Conservation (phyloP, 23 red algal species). For the Gracilariopsis chorda region DNA sequence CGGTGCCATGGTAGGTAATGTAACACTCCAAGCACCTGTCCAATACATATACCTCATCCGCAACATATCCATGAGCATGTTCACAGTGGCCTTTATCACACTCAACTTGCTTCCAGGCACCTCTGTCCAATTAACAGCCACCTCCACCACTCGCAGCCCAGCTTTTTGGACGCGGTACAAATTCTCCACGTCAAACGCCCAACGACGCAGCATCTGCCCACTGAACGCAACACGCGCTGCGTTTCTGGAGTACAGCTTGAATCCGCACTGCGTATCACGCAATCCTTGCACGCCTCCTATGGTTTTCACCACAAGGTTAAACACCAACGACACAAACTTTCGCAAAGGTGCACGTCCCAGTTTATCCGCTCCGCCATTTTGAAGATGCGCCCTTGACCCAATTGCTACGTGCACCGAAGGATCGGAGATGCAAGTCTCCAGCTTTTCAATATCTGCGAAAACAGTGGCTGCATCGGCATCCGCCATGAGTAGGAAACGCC, state of each 20-base stretch:
- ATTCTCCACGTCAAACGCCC: slow-evolving; percentile 99
- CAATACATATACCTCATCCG: slow-evolving; percentile 78
- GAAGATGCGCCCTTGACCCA: slow-evolving; percentile 65
- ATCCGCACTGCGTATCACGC: slow-evolving; percentile 96
- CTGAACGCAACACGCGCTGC: slow-evolving; percentile 67
- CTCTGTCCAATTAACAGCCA: slow-evolving; percentile 90
- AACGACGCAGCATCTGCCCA: slow-evolving; percentile 71
- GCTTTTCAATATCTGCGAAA: slow-evolving; percentile 74
- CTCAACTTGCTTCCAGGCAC: slow-evolving; percentile 89
- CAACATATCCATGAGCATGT: slow-evolving; percentile 85
- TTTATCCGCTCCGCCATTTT: background rate
- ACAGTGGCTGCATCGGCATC: slow-evolving; percentile 96
- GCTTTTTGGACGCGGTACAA: slow-evolving; percentile 80
- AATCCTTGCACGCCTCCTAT: slow-evolving; percentile 83
- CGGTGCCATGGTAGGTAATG: slow-evolving; percentile 2
- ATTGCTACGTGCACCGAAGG: slow-evolving; percentile 48
- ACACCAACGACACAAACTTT: slow-evolving; percentile 70
- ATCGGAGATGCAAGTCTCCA: slow-evolving; percentile 38
- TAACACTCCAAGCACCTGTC: slow-evolving; percentile 71
- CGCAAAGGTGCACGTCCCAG: slow-evolving; percentile 17
- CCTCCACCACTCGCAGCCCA: slow-evolving; percentile 69
- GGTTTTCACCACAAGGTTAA: slow-evolving; percentile 64
- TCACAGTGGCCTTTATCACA: slow-evolving; percentile 73
- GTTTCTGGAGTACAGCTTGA: slow-evolving; percentile 87
- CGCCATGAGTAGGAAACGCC: slow-evolving; percentile 82